Evolutionary conservation across 2,329 filamentous ascomycete species (phyloP).

Genomic region (Paecilomyces formosus): DNA sequence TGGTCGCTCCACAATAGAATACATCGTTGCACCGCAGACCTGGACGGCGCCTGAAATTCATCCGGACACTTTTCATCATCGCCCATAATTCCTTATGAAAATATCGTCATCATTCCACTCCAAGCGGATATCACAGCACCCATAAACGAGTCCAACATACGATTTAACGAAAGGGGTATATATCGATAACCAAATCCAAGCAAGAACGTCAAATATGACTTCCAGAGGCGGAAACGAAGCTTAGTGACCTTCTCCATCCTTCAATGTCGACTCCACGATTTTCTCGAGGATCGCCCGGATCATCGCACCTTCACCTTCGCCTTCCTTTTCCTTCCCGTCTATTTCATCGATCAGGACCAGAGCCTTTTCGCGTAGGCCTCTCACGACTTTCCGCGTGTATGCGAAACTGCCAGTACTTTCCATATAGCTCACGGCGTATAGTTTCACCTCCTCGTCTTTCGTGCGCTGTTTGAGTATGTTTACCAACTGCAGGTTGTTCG

Average conservation of each 20-base stretch:
- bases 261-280: conserved; percentile 44
- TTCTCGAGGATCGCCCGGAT: conserved; percentile 63
- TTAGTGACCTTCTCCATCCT: conserved; percentile 11
- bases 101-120: neutral
- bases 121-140: neutral
- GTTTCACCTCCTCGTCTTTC: conserved; percentile 76
- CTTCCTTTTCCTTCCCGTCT: conserved; percentile 32
- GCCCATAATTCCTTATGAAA: neutral
- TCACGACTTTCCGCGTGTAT: conserved; percentile 66
- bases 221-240: neutral
- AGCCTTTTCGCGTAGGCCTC: conserved; percentile 57
- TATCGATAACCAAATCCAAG: neutral
- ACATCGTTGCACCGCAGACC: neutral
- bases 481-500: conserved; percentile 59
- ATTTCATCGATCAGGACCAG: conserved; percentile 56
- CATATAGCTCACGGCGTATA: conserved; percentile 88
- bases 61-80: neutral
- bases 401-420: conserved; percentile 81
- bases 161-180: neutral
- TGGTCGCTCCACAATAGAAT: neutral
- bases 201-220: neutral
- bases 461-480: conserved; percentile 92
- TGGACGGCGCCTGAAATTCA: neutral
- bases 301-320: conserved; percentile 47
- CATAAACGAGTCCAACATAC: neutral